Evolutionary conservation across 208 protist genomes (phyloP).

Genomic region (Porcisia hertigi): DNA sequence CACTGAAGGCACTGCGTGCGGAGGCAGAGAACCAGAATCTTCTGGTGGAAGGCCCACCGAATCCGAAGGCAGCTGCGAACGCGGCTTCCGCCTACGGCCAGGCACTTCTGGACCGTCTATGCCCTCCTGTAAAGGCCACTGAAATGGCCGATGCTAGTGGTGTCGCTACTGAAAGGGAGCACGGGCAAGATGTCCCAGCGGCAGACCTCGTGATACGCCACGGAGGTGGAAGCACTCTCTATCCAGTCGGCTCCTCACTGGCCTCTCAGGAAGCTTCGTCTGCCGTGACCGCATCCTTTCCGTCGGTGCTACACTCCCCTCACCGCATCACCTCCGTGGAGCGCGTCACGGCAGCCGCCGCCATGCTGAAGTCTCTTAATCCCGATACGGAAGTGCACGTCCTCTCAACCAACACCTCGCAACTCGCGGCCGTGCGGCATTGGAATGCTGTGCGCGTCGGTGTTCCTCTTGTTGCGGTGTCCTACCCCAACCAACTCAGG

Average conservation of each 20-base stretch:
- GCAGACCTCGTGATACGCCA: slow-evolving; percentile 3
- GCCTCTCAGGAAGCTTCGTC: not conserved
- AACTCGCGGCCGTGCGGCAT: slow-evolving; percentile 51
- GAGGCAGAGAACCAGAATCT: slow-evolving; percentile 39
- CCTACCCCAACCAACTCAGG: slow-evolving; percentile 73
- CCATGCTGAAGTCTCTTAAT: slow-evolving; percentile 89
- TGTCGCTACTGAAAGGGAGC: not conserved
- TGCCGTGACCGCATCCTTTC: not conserved
- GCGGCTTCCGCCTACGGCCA: slow-evolving; percentile 21
- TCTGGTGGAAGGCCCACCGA: slow-evolving; percentile 4
- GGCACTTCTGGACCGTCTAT: slow-evolving; percentile 20
- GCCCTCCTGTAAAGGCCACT: not conserved
- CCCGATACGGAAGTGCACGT: slow-evolving; percentile 82
- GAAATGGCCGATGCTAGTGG: not conserved
- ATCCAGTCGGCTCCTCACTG: not conserved
- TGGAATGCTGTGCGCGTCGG: slow-evolving; percentile 52
- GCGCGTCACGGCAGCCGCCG: slow-evolving; percentile 76
- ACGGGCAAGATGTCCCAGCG: not conserved
- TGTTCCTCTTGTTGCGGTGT: slow-evolving; percentile 38
- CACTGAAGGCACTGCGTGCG: slow-evolving; percentile 49
- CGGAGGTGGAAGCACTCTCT: not conserved
- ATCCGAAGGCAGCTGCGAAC: not conserved
- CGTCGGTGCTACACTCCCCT: slow-evolving; percentile 31
- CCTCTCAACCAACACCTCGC: slow-evolving; percentile 55
- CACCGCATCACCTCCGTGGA: slow-evolving; percentile 67